phyloP scores from a whole-genome alignment of 2,329 filamentous ascomycete genomes.

The Rugonectria rugulosa region DNA sequence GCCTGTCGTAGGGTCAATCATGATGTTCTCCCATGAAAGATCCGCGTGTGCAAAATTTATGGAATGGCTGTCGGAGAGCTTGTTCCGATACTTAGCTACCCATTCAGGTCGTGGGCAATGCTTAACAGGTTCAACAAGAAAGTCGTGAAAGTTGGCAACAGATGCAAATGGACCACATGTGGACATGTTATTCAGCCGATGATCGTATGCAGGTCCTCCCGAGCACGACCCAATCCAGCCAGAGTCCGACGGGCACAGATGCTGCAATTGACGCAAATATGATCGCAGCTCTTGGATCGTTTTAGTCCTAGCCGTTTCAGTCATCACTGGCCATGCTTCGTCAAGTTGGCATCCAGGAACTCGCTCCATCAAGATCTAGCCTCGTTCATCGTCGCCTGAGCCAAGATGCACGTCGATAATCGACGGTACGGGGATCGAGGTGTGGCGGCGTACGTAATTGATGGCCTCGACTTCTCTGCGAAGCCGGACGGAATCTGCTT shows the following conservation, averaged over 20 bases:
- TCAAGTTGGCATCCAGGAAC: background rate
- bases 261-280: background rate
- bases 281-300: background rate
- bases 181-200: background rate
- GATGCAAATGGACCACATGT: background rate
- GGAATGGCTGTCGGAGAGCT: background rate
- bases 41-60: conserved; percentile 4
- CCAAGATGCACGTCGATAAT: background rate
- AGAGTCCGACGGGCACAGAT: background rate
- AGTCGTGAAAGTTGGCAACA: background rate
- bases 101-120: conserved; percentile 2
- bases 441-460: background rate
- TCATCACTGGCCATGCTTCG: conserved; percentile 2
- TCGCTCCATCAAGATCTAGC: conserved; percentile 5
- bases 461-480: conserved; percentile 6
- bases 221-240: conserved; percentile 1
- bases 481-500: background rate
- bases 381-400: background rate
- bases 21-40: conserved; percentile 3
- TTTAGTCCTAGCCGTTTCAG: background rate
- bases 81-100: conserved; percentile 3
- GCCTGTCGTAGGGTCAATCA: conserved; percentile 2
- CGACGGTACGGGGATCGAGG: background rate
- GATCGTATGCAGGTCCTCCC: background rate
- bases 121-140: background rate